Percentiles rank a stretch among this genome's conserved stretches.
Evolutionary conservation across 306 rosid genomes (phyloP).

Genomic region (Quercus rubra): DNA sequence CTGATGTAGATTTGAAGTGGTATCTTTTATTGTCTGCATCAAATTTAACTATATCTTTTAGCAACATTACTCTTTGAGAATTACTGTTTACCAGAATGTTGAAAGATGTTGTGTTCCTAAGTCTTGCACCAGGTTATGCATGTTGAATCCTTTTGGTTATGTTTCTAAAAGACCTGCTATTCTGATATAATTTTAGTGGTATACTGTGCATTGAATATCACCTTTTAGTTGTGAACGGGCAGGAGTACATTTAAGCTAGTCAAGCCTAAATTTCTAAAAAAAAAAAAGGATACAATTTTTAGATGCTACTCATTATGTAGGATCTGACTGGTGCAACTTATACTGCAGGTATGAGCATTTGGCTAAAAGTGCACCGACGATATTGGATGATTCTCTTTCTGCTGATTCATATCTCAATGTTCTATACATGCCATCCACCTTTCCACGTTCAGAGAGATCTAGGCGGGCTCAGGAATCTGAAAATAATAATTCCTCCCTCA

Average conservation of each 20-base stretch:
- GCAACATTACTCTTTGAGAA: background rate
- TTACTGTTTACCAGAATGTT: background rate
- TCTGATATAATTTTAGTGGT: background rate
- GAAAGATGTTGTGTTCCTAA: background rate
- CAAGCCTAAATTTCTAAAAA: slow-evolving; percentile 1
- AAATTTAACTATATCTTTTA: background rate
- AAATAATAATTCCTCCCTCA: slow-evolving; percentile 48
- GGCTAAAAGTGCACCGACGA: slow-evolving; percentile 97
- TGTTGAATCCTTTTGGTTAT: background rate
- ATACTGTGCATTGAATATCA: background rate
- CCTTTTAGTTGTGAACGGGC: background rate
- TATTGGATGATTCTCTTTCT: slow-evolving; percentile 97
- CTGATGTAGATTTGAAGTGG: background rate
- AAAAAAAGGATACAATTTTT: background rate
- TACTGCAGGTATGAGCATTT: slow-evolving; percentile 91
- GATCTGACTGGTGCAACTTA: slow-evolving; percentile 29
- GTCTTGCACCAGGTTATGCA: background rate
- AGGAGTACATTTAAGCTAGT: background rate
- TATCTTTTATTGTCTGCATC: background rate
- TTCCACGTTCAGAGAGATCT: slow-evolving; percentile 94
- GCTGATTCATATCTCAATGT: slow-evolving; percentile 98
- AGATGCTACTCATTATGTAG: slow-evolving; percentile 11
- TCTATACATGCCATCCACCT: slow-evolving; percentile 89
- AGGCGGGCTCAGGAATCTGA: slow-evolving; percentile 65
- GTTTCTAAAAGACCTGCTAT: background rate